Base-by-base conservation (phyloP, 768 basidiomycete species). In the Exsudoporus frostii region DNA sequence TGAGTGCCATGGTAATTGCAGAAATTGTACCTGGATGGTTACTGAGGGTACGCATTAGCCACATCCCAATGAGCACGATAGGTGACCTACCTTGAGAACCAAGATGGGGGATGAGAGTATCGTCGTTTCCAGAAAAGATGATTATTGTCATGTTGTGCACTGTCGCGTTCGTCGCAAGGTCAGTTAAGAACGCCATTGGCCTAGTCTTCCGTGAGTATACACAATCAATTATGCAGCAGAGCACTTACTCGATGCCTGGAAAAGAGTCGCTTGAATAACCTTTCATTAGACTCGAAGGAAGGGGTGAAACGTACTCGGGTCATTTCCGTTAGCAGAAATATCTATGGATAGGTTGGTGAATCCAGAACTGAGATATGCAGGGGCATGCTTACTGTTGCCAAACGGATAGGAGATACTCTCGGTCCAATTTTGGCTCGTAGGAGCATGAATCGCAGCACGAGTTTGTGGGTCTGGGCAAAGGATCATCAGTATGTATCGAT, bases 101-200 rank as follows among this genome's bases (percentile, higher is more conserved):
- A 25, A 76, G 71, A 60, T 87, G 86, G 2, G 85, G 73, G 44
- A 86, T 72, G 22, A 88, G 79, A 7, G 81, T 72, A 65, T 89
- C 87, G 55, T 86, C 82, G 59, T 88, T 88, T 14, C 81, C 87
- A 24, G 85, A 86, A 63, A 72, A 87, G 15, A 88, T 65, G 10
- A 87, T 70, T n/a, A 87, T 67, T 1, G 72, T 70, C 24, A 89
- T 66, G 24, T 73, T 66, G 6, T 76, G 77, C 1, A 71, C 73
- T 0, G 84, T 76, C 20, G 81, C 79, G 54, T 88, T 88, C 13
- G 81, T 77, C 5, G 86, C 85, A n/a, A 88, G 74, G 27, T 84
- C 84, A 1, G 77, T 73, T 29, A 88, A 70, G 66, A 86, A 86
- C 22, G 71, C 75, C 75, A 85, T 85, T 5, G 86, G 79, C 57